Evolutionary conservation across 345 rosid genomes (phyloP).

Genomic region (Eucalyptus fibrosa): DNA sequence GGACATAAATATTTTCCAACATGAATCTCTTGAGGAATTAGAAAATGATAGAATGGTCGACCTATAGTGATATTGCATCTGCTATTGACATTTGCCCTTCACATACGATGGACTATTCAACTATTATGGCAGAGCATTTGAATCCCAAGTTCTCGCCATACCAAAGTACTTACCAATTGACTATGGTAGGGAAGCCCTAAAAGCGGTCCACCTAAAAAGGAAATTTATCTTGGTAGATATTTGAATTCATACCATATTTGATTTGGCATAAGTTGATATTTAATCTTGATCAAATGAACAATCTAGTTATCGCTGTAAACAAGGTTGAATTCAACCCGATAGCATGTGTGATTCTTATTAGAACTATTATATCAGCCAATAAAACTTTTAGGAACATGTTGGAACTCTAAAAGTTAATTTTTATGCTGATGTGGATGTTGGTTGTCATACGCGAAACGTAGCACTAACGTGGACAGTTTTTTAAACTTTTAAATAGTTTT

Average conservation of each 20-base stretch:
- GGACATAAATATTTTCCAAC: background rate
- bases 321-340: background rate
- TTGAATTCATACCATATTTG: background rate
- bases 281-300: background rate
- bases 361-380: background rate
- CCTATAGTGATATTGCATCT: background rate
- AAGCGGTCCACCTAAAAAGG: background rate
- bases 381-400: background rate
- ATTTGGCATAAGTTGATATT: background rate
- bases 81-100: background rate
- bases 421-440: no score
- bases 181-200: background rate
- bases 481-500: no score
- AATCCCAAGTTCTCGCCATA: background rate
- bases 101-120: background rate
- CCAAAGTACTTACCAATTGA: background rate
- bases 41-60: background rate
- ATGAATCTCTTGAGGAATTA: background rate
- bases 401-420: background rate
- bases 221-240: background rate
- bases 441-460: accelerated
- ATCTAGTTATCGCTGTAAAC: background rate
- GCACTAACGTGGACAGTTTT: accelerated
- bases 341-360: background rate
- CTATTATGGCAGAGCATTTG: background rate